Evolutionary conservation across 306 rosid genomes (phyloP).

Genomic region (Quillaja saponaria): DNA sequence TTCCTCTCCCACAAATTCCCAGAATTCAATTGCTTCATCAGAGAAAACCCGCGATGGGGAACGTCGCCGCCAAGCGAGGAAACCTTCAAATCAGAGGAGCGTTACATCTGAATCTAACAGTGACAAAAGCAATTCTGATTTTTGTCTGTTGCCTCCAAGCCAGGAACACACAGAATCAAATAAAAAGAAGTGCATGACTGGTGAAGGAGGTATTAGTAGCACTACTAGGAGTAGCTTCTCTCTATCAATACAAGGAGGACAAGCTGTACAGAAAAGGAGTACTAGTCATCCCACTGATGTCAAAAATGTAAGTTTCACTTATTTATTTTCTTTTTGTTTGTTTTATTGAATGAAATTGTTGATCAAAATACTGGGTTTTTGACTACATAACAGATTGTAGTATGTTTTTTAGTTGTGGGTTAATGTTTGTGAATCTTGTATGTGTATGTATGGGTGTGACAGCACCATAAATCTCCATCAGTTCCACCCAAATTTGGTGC

Average conservation of each 20-base stretch:
- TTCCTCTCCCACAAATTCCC: background rate
- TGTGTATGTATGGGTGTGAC: background rate
- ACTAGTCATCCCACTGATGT: slow-evolving; percentile 8
- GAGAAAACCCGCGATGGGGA: background rate
- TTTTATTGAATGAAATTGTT: too few species aligned
- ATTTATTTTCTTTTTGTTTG: background rate
- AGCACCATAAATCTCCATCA: slow-evolving; percentile 34
- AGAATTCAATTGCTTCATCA: background rate
- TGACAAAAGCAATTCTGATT: slow-evolving; percentile 31
- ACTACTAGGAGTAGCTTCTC: slow-evolving; percentile 1
- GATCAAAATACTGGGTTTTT: background rate
- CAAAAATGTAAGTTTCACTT: slow-evolving; percentile 2
- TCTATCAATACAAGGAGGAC: background rate
- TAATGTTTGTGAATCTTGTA: background rate
- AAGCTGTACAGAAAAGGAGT: background rate
- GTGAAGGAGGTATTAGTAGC: background rate
- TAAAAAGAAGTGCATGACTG: slow-evolving; percentile 19
- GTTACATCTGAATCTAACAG: slow-evolving; percentile 13
- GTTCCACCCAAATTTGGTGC: slow-evolving; percentile 54
- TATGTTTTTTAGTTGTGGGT: background rate
- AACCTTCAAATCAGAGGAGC: background rate
- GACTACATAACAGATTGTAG: too few species aligned
- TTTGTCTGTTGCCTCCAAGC: slow-evolving; percentile 4
- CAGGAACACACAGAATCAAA: slow-evolving; percentile 5
- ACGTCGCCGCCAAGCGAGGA: background rate